Percentiles rank a stretch among this genome's conserved stretches.
Conservation (phyloP, 2,329 filamentous ascomycete genomes). For the Trichoderma sp. region DNA sequence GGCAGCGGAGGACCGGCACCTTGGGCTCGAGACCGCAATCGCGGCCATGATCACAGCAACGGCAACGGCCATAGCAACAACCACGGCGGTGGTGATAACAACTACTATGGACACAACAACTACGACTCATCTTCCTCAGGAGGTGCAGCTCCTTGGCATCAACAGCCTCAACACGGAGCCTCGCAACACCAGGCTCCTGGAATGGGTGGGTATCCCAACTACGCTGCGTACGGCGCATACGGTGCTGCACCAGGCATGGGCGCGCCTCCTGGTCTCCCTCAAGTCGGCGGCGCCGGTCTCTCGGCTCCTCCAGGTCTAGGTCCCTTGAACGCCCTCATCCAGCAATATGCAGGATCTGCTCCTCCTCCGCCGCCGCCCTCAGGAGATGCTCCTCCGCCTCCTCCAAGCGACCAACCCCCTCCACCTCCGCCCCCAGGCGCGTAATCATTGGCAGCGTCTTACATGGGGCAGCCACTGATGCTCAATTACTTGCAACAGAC, state of each 20-base stretch:
- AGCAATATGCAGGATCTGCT: conserved; percentile 62
- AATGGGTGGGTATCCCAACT: conserved; percentile 61
- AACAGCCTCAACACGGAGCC: conserved; percentile 31
- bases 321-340: conserved; percentile 67
- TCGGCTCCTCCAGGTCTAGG: conserved; percentile 59
- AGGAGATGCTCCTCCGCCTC: conserved; percentile 56
- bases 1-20: conserved; percentile 55
- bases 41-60: conserved; percentile 48
- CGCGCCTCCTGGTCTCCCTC: conserved; percentile 47
- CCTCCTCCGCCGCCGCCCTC: conserved; percentile 66
- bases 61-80: conserved; percentile 34
- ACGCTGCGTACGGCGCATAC: conserved; percentile 54
- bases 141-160: conserved; percentile 53
- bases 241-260: conserved; percentile 52
- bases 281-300: conserved; percentile 53
- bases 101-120: conserved; percentile 37
- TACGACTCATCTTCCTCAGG: conserved; percentile 35
- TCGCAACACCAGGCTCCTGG: conserved; percentile 55
- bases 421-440: conserved; percentile 64
- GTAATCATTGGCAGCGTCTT: conserved; percentile 35
- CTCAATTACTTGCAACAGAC: conserved; percentile 12
- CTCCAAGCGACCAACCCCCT: conserved; percentile 49
- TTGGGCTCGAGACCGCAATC: conserved; percentile 65
- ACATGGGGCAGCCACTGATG: background rate
- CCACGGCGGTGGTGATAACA: conserved; percentile 32